Conservation (phyloP, 345 rosid genomes). For the Corymbia maculata region DNA sequence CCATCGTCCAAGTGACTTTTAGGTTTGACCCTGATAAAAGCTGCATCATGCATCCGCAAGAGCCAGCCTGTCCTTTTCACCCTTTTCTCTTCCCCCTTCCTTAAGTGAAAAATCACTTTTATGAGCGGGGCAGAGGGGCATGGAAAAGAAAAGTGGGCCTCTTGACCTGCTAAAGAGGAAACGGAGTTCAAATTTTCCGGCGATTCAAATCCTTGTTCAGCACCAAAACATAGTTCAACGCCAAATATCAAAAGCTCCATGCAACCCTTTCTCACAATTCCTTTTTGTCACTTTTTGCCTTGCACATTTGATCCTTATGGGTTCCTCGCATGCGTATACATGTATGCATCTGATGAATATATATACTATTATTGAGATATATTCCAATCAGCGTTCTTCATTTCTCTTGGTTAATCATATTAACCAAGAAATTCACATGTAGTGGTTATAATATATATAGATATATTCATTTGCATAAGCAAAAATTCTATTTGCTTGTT, state of each 20-base stretch:
- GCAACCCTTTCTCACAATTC: neutral
- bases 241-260: neutral
- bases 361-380: neutral
- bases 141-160: neutral
- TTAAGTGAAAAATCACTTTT: neutral
- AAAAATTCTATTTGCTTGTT: neutral
- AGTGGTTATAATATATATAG: neutral
- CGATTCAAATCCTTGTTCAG: conserved; percentile 21
- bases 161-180: neutral
- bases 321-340: neutral
- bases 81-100: neutral
- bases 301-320: neutral
- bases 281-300: neutral
- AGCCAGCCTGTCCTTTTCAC: conserved; percentile 9
- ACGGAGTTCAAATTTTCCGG: conserved; percentile 1
- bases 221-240: conserved; percentile 21
- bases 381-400: neutral
- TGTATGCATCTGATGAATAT: neutral
- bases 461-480: neutral
- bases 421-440: neutral
- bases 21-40: conserved; percentile 30
- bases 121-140: neutral
- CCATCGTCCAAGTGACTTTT: conserved; percentile 6
- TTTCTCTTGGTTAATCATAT: neutral
- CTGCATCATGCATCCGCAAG: neutral